A percentile compares a stretch with the other conserved stretches of the same genome.
These are phyloP conservation scores for Vitis hybrid DNA, from an alignment of 177 flowering plant genomes.

Conservation along the genomic window DNA sequence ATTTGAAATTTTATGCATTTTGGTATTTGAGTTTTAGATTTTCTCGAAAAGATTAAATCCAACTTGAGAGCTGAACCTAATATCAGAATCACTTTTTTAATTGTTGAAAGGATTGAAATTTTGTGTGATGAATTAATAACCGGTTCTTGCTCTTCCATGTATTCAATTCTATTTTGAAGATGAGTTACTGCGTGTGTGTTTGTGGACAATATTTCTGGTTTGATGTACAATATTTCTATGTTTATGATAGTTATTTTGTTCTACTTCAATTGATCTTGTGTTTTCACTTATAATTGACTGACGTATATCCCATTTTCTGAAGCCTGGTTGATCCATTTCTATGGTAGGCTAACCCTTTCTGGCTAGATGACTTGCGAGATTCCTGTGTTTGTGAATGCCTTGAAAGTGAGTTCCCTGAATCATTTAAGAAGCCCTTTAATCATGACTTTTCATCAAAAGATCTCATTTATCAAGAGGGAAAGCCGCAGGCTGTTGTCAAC, in stretches of 20 bases:
- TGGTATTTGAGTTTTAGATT: too few species aligned
- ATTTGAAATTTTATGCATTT: too few species aligned
- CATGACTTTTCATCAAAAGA: slow-evolving; percentile 56
- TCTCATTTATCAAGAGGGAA: slow-evolving; percentile 88
- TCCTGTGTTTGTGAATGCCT: slow-evolving; percentile 98
- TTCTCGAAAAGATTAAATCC: too few species aligned
- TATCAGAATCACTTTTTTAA: too few species aligned
- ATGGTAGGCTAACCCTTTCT: slow-evolving; percentile 86
- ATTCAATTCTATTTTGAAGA: too few species aligned
- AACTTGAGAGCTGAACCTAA: too few species aligned
- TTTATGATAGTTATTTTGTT: not conserved
- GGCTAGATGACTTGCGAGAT: slow-evolving; percentile 96
- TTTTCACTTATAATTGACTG: not conserved
- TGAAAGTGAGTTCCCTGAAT: slow-evolving; percentile 88
- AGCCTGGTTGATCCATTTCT: slow-evolving; percentile 4
- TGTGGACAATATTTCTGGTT: too few species aligned
- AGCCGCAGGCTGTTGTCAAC: slow-evolving; percentile 82
- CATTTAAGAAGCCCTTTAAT: slow-evolving; percentile 56
- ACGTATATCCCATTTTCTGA: not conserved
- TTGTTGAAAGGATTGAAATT: too few species aligned
- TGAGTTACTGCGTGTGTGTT: too few species aligned
- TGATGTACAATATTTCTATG: not conserved
- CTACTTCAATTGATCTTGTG: not conserved
- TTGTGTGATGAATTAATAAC: too few species aligned
- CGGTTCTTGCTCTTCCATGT: too few species aligned